Base-by-base conservation (phyloP, 805 yeast species). In the Metschnikowia bowlesiae region DNA sequence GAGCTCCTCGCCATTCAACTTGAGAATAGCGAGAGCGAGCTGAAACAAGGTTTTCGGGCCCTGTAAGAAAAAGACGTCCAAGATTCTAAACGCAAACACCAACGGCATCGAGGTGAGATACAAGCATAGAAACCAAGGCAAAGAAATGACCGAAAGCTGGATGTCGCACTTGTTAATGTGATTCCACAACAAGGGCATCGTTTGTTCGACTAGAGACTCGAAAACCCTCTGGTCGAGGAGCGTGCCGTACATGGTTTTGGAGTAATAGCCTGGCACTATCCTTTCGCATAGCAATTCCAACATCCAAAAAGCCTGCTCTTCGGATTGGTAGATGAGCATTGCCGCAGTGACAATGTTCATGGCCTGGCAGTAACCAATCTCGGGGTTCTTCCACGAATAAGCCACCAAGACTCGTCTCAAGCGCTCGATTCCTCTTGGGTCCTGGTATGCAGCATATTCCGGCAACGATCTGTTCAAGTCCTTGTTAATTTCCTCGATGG, bases 251-350 rank as follows among this genome's bases (percentile, higher is more conserved):
- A 94, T 94, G 0, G 97, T 92, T 61, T 83, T 89, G 2, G 98
- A 91, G 63, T 94, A 94, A 67, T 94, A 94, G 0, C 99, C 99
- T 0, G 98, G 98, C 3, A 90, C 87, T 52, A 87, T 80, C 37
- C 82, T 79, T 52, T 90, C 96, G 70, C 97, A 90, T 2, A 94
- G 68, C 14, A 81, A 80, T 49, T 83, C 81, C 50, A 94, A 75
- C 51, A 92, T 82, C 98, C 98, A 94, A 63, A 89, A 94, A 0
- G 97, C 98, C 67, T 94, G 98, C 57, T 92, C 99, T 66, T 94
- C 99, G 8, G 95, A 86, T 86, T 89, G 90, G 65, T 83, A 87
- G 37, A 86, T 86, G 46, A 87, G 69, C 47, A 87, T 66, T 0
- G 89, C 91, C 1, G 96, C 96, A 1, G 81, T 83, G 8, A 87